Evolutionary conservation across 2,329 filamentous ascomycete genomes (phyloP).

Genomic region (Pseudocercospora eumusae): DNA sequence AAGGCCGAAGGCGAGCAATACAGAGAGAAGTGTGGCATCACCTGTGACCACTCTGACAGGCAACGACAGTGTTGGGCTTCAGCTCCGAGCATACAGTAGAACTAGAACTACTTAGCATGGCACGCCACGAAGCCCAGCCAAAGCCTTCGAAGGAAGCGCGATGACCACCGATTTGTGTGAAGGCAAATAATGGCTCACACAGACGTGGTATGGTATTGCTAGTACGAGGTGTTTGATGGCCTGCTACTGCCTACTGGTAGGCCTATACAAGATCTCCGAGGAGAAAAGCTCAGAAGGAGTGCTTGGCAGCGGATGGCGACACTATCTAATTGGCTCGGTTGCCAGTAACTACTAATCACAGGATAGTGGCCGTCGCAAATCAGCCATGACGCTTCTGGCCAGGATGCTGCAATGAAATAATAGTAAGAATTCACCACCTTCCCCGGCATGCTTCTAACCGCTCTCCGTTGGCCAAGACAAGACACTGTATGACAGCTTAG

Average conservation of each 20-base stretch:
- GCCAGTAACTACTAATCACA: neutral
- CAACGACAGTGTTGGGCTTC: neutral
- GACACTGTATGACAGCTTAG: constrained; percentile 9
- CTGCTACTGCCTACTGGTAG: too few species aligned
- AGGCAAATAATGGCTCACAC: neutral
- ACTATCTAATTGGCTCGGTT: neutral
- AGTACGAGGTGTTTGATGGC: neutral
- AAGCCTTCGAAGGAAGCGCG: too few species aligned
- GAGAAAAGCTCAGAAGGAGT: neutral
- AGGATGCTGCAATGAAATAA: neutral
- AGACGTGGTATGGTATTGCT: neutral
- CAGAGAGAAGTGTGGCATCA: too few species aligned
- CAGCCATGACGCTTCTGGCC: neutral
- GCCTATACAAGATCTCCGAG: too few species aligned
- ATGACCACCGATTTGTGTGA: neutral
- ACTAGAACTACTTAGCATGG: too few species aligned
- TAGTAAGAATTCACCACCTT: neutral
- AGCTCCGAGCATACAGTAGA: neutral
- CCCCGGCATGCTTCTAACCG: neutral
- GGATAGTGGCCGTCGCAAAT: constrained; percentile 6
- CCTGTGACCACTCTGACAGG: neutral
- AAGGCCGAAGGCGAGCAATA: neutral
- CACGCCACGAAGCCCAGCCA: neutral
- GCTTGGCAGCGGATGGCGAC: neutral
- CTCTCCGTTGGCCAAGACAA: constrained; percentile 1